phyloP scores from a whole-genome alignment of 2,329 filamentous ascomycete genomes.

The Fusarium secorum region DNA sequence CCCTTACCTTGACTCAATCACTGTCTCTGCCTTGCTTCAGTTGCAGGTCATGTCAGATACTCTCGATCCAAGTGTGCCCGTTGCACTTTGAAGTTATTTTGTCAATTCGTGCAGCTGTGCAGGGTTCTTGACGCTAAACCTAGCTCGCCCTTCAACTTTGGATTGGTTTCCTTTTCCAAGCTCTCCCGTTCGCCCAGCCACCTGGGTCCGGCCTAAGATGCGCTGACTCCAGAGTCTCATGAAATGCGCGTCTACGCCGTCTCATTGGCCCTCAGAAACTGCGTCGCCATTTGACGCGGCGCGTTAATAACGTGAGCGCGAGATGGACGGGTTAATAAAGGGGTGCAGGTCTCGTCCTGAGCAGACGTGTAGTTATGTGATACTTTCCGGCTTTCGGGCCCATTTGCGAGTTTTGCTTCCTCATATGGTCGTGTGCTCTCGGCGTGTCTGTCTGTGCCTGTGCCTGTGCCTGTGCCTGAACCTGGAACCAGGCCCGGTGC shows the following conservation, averaged over 20 bases:
- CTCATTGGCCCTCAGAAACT: conserved; percentile 26
- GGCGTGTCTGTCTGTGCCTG: conserved; percentile 9
- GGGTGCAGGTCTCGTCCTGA: conserved; percentile 18
- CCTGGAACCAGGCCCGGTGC: conserved; percentile 11
- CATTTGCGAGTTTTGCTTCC: conserved; percentile 7
- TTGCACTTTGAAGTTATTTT: conserved; percentile 27
- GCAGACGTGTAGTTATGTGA: conserved; percentile 22
- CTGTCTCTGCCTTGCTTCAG: conserved; percentile 20
- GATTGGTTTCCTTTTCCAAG: conserved; percentile 13
- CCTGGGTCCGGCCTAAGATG: conserved; percentile 30
- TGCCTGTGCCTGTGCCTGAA: conserved; percentile 16
- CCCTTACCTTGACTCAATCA: conserved; percentile 21
- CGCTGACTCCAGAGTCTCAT: conserved; percentile 37
- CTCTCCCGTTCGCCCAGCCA: conserved; percentile 39
- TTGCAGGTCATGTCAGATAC: conserved; percentile 24
- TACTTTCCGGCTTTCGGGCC: conserved; percentile 28
- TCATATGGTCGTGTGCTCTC: conserved; percentile 24
- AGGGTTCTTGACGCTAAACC: conserved; percentile 37
- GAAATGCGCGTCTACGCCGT: conserved; percentile 33
- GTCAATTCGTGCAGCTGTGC: conserved; percentile 23
- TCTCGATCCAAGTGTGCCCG: conserved; percentile 23
- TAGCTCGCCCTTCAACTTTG: conserved; percentile 28
- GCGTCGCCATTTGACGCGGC: conserved; percentile 40
- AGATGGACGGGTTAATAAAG: conserved; percentile 34
- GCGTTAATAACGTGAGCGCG: conserved; percentile 33